Percentiles rank a stretch among this genome's conserved stretches.
Conservation (phyloP, 371 early-diverging fungal species). For the Rhizopus microsporus region DNA sequence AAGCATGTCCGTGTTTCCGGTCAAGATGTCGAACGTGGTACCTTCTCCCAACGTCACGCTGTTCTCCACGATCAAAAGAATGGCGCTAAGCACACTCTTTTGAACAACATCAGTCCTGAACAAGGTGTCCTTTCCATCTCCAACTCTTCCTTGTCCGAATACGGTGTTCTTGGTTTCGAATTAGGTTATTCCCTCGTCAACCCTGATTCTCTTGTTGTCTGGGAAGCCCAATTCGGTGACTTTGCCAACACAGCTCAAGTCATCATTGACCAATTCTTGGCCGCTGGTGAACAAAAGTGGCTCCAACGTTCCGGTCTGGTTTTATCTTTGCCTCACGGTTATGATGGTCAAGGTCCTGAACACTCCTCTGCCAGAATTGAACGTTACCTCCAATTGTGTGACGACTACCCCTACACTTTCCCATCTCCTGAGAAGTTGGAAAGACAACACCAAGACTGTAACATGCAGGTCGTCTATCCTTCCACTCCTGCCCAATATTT, state of each 20-base stretch:
- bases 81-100: constrained; percentile 69
- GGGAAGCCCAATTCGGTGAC: constrained; percentile 99
- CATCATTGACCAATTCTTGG: constrained; percentile 96
- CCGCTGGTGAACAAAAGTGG: constrained; percentile 97
- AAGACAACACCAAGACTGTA: constrained; percentile 95
- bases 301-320: constrained; percentile 91
- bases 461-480: constrained; percentile 95
- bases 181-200: constrained; percentile 93
- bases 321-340: constrained; percentile 95
- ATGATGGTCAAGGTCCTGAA: constrained; percentile 98
- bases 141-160: constrained; percentile 97
- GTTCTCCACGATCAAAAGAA: constrained; percentile 91
- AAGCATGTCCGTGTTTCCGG: constrained; percentile 33
- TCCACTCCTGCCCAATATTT: constrained; percentile 96
- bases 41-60: constrained; percentile 97
- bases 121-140: constrained; percentile 87
- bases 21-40: constrained; percentile 98
- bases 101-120: constrained; percentile 80
- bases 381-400: constrained; percentile 92
- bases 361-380: constrained; percentile 94
- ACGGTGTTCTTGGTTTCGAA: constrained; percentile 95
- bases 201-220: constrained; percentile 90
- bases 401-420: constrained; percentile 89
- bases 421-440: constrained; percentile 79
- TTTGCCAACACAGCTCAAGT: constrained; percentile 96